phyloP scores from a whole-genome alignment of 352 stramenopile genomes.

The Phytophthora pini region DNA sequence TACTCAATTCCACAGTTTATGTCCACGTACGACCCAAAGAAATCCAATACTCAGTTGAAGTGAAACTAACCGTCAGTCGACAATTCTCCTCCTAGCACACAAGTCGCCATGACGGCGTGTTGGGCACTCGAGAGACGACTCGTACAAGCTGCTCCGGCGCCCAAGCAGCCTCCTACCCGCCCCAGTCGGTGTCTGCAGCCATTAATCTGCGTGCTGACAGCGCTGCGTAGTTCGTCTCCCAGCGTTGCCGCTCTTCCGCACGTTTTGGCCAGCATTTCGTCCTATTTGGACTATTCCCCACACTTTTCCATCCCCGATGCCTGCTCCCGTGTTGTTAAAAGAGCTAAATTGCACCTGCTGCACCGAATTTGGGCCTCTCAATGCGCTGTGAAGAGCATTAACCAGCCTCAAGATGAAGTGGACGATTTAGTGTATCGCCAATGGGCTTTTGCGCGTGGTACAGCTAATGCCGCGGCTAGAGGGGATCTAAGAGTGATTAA shows the following conservation, averaged over 20 bases:
- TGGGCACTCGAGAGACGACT: conserved; percentile 16
- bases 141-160: not conserved
- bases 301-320: conserved; percentile 27
- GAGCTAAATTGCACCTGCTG: conserved; percentile 31
- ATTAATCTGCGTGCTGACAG: conserved; percentile 12
- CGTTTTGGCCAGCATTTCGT: conserved; percentile 25
- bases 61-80: conserved; percentile 11
- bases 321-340: conserved; percentile 12
- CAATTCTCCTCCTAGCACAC: conserved; percentile 12
- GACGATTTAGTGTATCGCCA: conserved; percentile 32
- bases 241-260: conserved; percentile 35
- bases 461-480: conserved; percentile 27
- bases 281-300: conserved; percentile 32
- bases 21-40: conserved; percentile 3
- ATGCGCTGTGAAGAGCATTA: not conserved
- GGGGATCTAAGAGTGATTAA: conserved; percentile 32
- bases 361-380: conserved; percentile 19
- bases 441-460: conserved; percentile 35
- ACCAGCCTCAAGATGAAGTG: not conserved
- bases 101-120: conserved; percentile 16
- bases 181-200: conserved; percentile 12
- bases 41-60: conserved; percentile 24
- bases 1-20: conserved; percentile 12
- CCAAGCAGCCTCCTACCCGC: conserved; percentile 5
- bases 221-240: conserved; percentile 15